A percentile compares a stretch with the other conserved stretches of the same genome.
Conservation (phyloP, 2,329 filamentous ascomycete genomes). For the Fusarium pseudograminearum region DNA sequence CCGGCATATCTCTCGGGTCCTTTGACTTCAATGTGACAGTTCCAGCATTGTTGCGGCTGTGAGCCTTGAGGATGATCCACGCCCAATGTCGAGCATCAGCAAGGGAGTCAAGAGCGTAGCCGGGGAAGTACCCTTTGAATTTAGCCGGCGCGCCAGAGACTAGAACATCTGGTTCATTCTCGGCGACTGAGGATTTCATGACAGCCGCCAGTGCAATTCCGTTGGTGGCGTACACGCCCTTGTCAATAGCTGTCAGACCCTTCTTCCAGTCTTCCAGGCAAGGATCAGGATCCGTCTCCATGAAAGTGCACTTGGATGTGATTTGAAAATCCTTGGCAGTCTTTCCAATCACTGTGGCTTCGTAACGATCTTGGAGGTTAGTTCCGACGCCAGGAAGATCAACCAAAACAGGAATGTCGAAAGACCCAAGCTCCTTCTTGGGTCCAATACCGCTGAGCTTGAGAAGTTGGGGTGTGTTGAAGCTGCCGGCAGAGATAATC, state of each 20-base stretch:
- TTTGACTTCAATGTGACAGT: slow-evolving; percentile 70
- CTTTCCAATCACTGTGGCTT: slow-evolving; percentile 42
- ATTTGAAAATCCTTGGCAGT: slow-evolving; percentile 35
- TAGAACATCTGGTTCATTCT: slow-evolving; percentile 64
- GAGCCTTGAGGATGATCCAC: slow-evolving; percentile 64
- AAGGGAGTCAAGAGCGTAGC: slow-evolving; percentile 61
- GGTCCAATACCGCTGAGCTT: slow-evolving; percentile 59
- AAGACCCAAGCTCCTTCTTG: slow-evolving; percentile 41
- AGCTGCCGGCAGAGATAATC: slow-evolving; percentile 62
- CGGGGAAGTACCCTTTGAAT: slow-evolving; percentile 68
- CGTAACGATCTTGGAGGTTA: slow-evolving; percentile 69
- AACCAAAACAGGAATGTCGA: slow-evolving; percentile 51
- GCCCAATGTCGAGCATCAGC: slow-evolving; percentile 57
- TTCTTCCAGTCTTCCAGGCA: slow-evolving; percentile 38
- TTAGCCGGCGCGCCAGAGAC: slow-evolving; percentile 66
- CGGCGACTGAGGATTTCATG: slow-evolving; percentile 51
- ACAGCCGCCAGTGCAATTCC: slow-evolving; percentile 65
- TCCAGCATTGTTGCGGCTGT: slow-evolving; percentile 68
- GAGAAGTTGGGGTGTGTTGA: slow-evolving; percentile 64
- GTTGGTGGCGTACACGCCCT: slow-evolving; percentile 56
- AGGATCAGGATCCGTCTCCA: slow-evolving; percentile 33
- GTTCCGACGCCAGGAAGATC: slow-evolving; percentile 67
- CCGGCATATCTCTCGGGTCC: slow-evolving; percentile 72
- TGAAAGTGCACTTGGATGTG: slow-evolving; percentile 40
- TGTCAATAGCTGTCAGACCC: slow-evolving; percentile 29